Evolutionary conservation across 2,329 filamentous ascomycete species (phyloP).

Genomic region (Lachnum nothofagi): DNA sequence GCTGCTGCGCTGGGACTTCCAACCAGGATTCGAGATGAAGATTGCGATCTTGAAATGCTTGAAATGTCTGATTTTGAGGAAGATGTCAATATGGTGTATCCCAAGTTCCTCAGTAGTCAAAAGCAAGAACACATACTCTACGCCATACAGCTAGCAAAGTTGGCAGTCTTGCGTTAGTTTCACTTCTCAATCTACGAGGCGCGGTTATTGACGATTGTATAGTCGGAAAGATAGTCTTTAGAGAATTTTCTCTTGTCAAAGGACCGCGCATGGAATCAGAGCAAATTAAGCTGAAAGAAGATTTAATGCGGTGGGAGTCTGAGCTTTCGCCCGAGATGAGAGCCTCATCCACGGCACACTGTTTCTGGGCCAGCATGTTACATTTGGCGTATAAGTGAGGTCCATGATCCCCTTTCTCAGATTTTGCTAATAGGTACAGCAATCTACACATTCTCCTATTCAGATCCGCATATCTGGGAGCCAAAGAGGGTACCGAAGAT

Average conservation of each 20-base stretch:
- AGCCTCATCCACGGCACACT: slow-evolving; percentile 31
- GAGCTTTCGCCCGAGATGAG: slow-evolving; percentile 34
- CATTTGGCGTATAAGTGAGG: slow-evolving; percentile 43
- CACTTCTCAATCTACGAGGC: too few relatives aligned
- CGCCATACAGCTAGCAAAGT: slow-evolving; percentile 36
- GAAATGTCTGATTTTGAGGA: slow-evolving; percentile 35
- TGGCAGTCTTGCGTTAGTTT: slow-evolving; percentile 25
- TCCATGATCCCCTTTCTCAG: not conserved
- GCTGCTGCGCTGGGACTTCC: slow-evolving; percentile 43
- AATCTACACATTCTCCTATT: slow-evolving; percentile 44
- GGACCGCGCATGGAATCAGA: slow-evolving; percentile 1
- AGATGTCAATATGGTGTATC: slow-evolving; percentile 26
- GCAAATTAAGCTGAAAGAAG: slow-evolving; percentile 25
- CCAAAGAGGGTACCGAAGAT: slow-evolving; percentile 26
- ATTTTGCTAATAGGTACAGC: slow-evolving; percentile 18
- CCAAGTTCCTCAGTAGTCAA: slow-evolving; percentile 31
- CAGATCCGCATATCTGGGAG: slow-evolving; percentile 38
- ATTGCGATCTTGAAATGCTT: slow-evolving; percentile 42
- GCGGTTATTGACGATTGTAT: not conserved
- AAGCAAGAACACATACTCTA: slow-evolving; percentile 33
- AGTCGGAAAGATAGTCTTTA: slow-evolving; percentile 6
- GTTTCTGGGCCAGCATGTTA: slow-evolving; percentile 38
- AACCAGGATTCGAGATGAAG: slow-evolving; percentile 44
- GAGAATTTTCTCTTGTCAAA: slow-evolving; percentile 1
- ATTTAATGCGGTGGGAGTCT: slow-evolving; percentile 38